These are phyloP conservation scores for Colletotrichum sp. DNA, from an alignment of 2,329 filamentous ascomycete species.

Conservation along the genomic window DNA sequence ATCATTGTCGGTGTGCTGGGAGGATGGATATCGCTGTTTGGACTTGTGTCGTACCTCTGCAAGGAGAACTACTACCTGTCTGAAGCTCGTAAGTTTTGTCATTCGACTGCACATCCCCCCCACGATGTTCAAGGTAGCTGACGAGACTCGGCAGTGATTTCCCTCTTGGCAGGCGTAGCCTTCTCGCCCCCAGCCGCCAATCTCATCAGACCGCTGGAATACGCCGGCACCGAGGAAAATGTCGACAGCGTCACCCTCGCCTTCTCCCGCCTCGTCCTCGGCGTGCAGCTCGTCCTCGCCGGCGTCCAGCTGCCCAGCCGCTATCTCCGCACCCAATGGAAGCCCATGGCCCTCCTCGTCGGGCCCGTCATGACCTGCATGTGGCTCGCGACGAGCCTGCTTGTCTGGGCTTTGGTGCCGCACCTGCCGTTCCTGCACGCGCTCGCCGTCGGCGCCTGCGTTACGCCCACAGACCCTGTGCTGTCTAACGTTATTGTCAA, in stretches of 20 bases:
- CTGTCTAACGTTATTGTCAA: constrained; percentile 91
- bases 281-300: constrained; percentile 87
- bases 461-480: constrained; percentile 92
- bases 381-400: constrained; percentile 82
- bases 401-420: constrained; percentile 80
- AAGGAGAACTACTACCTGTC: constrained; percentile 93
- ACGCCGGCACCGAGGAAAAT: constrained; percentile 63
- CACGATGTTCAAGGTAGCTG: neutral
- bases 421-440: constrained; percentile 77
- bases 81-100: constrained; percentile 73
- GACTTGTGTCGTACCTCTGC: constrained; percentile 84
- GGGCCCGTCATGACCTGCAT: constrained; percentile 85
- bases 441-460: constrained; percentile 79
- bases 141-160: constrained; percentile 69
- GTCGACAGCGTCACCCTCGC: constrained; percentile 78
- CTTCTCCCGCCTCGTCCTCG: constrained; percentile 86
- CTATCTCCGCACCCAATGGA: constrained; percentile 82
- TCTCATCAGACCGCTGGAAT: constrained; percentile 76
- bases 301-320: constrained; percentile 86
- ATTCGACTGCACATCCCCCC: neutral
- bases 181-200: constrained; percentile 82
- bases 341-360: constrained; percentile 73
- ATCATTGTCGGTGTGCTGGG: constrained; percentile 81
- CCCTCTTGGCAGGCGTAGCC: constrained; percentile 76
- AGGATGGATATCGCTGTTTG: constrained; percentile 89